These are phyloP conservation scores for Xerocomus brunneocitrinus DNA, from an alignment of 768 basidiomycete species.

Conservation along the genomic window DNA sequence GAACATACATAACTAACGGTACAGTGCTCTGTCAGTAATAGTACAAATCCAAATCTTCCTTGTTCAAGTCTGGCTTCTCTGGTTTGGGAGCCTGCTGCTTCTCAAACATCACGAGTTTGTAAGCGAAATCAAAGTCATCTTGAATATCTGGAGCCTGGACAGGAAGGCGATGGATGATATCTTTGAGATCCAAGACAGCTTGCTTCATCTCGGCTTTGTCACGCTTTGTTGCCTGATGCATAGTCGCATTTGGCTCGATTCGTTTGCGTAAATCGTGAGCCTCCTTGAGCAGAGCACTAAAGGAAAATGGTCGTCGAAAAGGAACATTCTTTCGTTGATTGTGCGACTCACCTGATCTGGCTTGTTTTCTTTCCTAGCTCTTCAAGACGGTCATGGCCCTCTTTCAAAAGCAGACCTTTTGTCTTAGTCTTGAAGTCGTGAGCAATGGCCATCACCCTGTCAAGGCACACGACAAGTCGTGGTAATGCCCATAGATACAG, in stretches of 20 bases:
- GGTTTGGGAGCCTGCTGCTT: slow-evolving; percentile 3
- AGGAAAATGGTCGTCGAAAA: neutral
- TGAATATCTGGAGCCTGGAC: slow-evolving; percentile 16
- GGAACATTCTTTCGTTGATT: too few relatives aligned
- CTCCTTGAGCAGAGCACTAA: slow-evolving; percentile 27
- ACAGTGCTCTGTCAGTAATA: neutral
- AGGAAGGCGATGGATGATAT: slow-evolving; percentile 27
- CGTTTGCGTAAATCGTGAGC: slow-evolving; percentile 26
- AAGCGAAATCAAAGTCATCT: slow-evolving; percentile 27
- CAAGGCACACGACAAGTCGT: slow-evolving; percentile 39
- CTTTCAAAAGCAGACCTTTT: slow-evolving; percentile 29
- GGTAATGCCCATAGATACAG: slow-evolving; percentile 38
- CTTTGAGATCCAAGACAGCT: slow-evolving; percentile 24
- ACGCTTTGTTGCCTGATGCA: slow-evolving; percentile 21
- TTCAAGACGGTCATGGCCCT: slow-evolving; percentile 35
- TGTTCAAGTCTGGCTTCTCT: slow-evolving; percentile 24
- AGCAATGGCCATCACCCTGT: slow-evolving; percentile 27
- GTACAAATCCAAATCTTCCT: slow-evolving; percentile 16
- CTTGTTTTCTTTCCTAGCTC: slow-evolving; percentile 28
- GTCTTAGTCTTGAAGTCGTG: slow-evolving; percentile 27
- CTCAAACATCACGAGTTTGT: slow-evolving; percentile 33
- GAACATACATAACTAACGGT: too few relatives aligned
- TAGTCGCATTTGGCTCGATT: slow-evolving; percentile 28
- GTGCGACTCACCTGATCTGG: slow-evolving; percentile 31
- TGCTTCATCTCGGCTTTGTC: slow-evolving; percentile 26